phyloP scores from a whole-genome alignment of 352 stramenopile species.

The Pythium grandisporangium region DNA sequence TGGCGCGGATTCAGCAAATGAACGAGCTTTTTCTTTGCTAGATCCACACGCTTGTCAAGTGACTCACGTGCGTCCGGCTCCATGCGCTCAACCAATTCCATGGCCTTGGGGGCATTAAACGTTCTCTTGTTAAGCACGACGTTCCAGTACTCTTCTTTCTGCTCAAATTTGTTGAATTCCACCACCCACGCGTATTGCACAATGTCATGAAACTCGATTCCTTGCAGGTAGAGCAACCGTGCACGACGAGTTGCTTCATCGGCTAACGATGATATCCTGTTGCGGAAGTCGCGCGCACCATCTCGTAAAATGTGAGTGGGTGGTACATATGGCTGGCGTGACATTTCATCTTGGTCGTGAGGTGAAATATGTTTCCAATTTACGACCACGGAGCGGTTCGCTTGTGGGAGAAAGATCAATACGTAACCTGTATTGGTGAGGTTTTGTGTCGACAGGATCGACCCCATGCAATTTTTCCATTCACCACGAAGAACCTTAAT shows the following conservation, averaged over 20 bases:
- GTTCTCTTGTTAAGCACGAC: slow-evolving; percentile 61
- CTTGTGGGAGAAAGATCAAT: slow-evolving; percentile 42
- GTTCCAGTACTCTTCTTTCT: slow-evolving; percentile 65
- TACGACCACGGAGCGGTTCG: slow-evolving; percentile 46
- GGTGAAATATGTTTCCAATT: slow-evolving; percentile 42
- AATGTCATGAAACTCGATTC: slow-evolving; percentile 59
- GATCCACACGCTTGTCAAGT: slow-evolving; percentile 39
- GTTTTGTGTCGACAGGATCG: slow-evolving; percentile 58
- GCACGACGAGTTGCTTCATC: slow-evolving; percentile 22
- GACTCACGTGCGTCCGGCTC: slow-evolving; percentile 34
- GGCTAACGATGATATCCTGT: slow-evolving; percentile 22
- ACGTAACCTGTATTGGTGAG: slow-evolving; percentile 46
- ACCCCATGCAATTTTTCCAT: slow-evolving; percentile 34
- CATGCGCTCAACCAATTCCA: slow-evolving; percentile 54
- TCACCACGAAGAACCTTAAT: slow-evolving; percentile 38
- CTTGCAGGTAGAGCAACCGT: slow-evolving; percentile 51
- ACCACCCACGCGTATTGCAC: slow-evolving; percentile 57
- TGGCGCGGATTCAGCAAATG: slow-evolving; percentile 47
- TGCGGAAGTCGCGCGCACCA: slow-evolving; percentile 24
- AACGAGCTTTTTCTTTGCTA: slow-evolving; percentile 43
- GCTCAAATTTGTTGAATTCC: slow-evolving; percentile 41
- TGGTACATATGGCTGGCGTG: slow-evolving; percentile 31
- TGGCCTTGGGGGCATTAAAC: slow-evolving; percentile 32
- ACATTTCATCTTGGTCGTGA: slow-evolving; percentile 29
- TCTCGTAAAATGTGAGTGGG: slow-evolving; percentile 17